A percentile compares a stretch with the other conserved stretches of the same genome.
Evolutionary conservation across 306 rosid genomes (phyloP).

Genomic region (Medicago lupulina): DNA sequence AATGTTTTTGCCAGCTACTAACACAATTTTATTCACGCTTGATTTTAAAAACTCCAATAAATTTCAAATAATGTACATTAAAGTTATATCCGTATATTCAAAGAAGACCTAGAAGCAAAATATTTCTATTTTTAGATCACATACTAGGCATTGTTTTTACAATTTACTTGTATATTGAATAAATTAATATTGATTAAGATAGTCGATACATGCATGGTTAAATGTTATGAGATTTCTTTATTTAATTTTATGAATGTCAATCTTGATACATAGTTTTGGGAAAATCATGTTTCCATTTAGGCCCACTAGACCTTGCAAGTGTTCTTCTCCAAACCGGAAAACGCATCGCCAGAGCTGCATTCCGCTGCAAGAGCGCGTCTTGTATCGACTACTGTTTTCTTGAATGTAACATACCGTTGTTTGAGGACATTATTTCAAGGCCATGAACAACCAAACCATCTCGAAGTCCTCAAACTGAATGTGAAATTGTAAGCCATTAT

Average conservation of each 20-base stretch:
- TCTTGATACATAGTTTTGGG: conserved; percentile 81
- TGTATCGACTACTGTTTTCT: conserved; percentile 89
- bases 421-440: conserved; percentile 28
- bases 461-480: too few relatives aligned
- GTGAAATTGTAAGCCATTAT: too few relatives aligned
- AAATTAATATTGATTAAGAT: not conserved
- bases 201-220: not conserved
- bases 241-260: not conserved
- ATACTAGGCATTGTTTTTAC: not conserved
- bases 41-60: too few relatives aligned
- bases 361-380: conserved; percentile 87
- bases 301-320: conserved; percentile 93
- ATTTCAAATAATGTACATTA: not conserved
- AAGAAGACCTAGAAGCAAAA: not conserved
- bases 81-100: not conserved
- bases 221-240: not conserved
- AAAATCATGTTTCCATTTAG: conserved; percentile 89
- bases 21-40: too few relatives aligned
- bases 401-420: conserved; percentile 47
- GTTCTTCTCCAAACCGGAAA: conserved; percentile 94
- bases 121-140: not conserved
- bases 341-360: conserved; percentile 87
- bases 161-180: not conserved
- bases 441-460: too few relatives aligned
- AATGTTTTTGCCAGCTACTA: too few relatives aligned